phyloP scores from a whole-genome alignment of 345 rosid genomes.

The Gossypium bickii region DNA sequence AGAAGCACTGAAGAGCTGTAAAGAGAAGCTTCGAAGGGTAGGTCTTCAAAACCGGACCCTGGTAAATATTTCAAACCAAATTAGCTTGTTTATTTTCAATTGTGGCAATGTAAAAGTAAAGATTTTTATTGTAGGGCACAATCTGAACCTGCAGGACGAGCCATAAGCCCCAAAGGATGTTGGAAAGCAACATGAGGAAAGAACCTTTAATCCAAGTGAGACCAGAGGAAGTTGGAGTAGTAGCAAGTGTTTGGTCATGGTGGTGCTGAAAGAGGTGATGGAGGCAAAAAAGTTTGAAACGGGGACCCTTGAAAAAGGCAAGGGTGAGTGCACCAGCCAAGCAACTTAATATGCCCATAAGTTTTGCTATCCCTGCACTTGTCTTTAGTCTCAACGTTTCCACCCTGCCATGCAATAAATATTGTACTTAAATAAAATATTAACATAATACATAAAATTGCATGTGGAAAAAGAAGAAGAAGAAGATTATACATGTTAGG shows the following conservation, averaged over 20 bases:
- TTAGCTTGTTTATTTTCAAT: neutral
- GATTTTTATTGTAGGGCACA: no score
- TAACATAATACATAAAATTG: no score
- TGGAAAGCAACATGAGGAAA: conserved; percentile 74
- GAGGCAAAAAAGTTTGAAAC: conserved; percentile 37
- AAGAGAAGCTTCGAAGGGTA: conserved; percentile 87
- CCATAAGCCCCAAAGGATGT: conserved; percentile 74
- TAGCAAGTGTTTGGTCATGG: conserved; percentile 16
- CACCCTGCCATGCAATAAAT: conserved; percentile 37
- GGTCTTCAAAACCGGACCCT: conserved; percentile 54
- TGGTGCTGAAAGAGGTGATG: conserved; percentile 30
- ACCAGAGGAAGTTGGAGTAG: conserved; percentile 33
- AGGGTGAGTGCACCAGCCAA: conserved; percentile 56
- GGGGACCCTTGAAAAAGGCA: conserved; percentile 79
- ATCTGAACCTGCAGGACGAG: conserved; percentile 69
- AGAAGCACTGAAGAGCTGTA: conserved; percentile 68
- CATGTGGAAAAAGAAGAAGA: no score
- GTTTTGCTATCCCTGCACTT: conserved; percentile 58
- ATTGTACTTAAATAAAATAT: neutral
- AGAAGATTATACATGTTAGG: no score
- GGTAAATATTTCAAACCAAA: conserved; percentile 14
- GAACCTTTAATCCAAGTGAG: conserved; percentile 77
- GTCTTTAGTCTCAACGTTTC: conserved; percentile 57
- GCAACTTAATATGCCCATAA: conserved; percentile 59
- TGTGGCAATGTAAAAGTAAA: neutral